Evolutionary conservation across 1,284 basidiomycete species (phyloP), one percentile per base, ranked within the genome.

Genomic region (Cryptococcus floricola): DNA sequence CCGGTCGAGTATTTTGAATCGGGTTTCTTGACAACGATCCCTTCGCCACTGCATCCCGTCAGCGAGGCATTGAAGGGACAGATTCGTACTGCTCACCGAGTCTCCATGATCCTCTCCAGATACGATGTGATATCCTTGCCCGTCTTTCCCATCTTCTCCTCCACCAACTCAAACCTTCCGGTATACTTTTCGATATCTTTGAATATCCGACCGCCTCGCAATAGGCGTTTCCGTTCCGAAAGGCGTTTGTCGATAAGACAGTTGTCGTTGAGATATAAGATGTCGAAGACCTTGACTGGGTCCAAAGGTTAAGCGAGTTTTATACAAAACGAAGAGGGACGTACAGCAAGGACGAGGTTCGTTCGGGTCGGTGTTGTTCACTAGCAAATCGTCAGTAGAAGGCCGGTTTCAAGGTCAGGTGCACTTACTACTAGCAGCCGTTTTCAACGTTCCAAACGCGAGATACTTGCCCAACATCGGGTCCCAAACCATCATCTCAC

Each of bases 401-500:
- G 27, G 39, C 56, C 45, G 55, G 38, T 16, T 48, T 51, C n/a
- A 14, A 16, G 48, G 39, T 28, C 31, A 28, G 48, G 39, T 28
- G 28, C 28, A 63, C 80, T 52, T 61, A 90, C 89, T 86, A 8
- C 86, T 77, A 1, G 91, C 92, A 37, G 91, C 90, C 0, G 90
- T 89, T 75, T 97, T 98, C 50, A 98, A 78, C 0, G 85, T 88
- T 1, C 93, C 94, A 63, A 98, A 97, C 0, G 92, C 89, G 12
- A 94, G 79, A 67, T 90, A 89, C 44, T 88, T 84, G 61, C 88
- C 86, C 0, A 89, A 85, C 2, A 87, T 80, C 0, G 93, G 93
- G 71, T 97, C 93, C 88, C 89, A 96, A 3, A 94, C 94, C 43
- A 98, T 79, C 93, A 98, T 96, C 74, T 98, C 94, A 0, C 94